Base-by-base conservation (phyloP, 306 rosid species). In the Vachellia collinsii region DNA sequence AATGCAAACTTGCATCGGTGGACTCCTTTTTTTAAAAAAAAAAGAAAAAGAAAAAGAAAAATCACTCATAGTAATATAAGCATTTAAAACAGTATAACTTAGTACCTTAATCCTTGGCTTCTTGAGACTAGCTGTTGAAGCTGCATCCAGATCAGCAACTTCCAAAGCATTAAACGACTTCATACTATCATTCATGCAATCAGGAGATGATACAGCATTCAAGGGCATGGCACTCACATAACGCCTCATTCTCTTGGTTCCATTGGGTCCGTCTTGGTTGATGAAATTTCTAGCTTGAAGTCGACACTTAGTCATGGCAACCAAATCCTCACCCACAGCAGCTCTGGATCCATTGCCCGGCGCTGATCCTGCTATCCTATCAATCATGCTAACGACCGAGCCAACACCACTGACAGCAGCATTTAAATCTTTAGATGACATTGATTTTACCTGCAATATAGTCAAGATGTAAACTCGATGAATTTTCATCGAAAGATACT, bases 271-370 rank as follows among this genome's bases (percentile, higher is more conserved):
- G 86, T 95, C 98, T 70, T 93, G 98, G 50, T 90, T 85, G 73
- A 84, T 81, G 67, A 85, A 84, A 77, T 89, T 91, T 88, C 91
- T 90, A 53, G 92, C 94, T 77, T 90, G 97, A 59, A 90, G 85
- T 64, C 96, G 98, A 83, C 97, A 95, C 72, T 88, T 90, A 29
- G 97, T 95, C 96, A 93, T 86, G 84, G 96, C 94, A 88, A 88
- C 98, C 90, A 95, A 83, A 83, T 95, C 97, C 89, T 95, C 99
- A 61, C 98, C 98, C 80, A 95, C 91, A 66, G 99, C 96, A 77
- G 98, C 98, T 89, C 96, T 88, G 58, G 98, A 95, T 85, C 98
- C 98, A 86, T 90, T 91, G 16, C 94, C 97, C 19, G 97, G 99
- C 19, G 97, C 94, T 50, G 99, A 91, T 83, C 96, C 98, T 75